phyloP scores from a whole-genome alignment of 495 filamentous ascomycete genomes.

The Trichoderma orchidacearum region DNA sequence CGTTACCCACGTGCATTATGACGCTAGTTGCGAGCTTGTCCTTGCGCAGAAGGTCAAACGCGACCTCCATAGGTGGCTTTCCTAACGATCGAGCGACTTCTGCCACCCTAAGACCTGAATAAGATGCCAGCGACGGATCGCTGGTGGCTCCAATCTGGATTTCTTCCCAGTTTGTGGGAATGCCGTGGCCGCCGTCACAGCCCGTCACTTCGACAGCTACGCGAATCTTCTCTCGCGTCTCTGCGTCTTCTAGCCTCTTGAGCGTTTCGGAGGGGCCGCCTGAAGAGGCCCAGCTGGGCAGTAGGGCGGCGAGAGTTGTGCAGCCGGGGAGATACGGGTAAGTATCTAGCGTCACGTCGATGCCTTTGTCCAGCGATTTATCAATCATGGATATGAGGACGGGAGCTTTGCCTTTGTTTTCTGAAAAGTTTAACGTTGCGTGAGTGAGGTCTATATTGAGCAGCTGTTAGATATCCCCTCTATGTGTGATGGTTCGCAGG shows the following conservation, averaged over 20 bases:
- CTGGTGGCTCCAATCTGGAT: conserved; percentile 2
- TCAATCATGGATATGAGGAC: conserved; percentile 3
- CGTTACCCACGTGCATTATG: conserved; percentile 1
- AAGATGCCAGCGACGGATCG: not conserved
- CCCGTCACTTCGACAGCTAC: not conserved
- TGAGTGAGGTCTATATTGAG: not conserved
- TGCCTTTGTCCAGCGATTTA: not conserved
- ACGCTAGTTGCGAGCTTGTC: conserved; percentile 1
- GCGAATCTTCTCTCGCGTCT: not conserved
- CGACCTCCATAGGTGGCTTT: not conserved
- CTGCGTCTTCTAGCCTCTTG: conserved; percentile 2
- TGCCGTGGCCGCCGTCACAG: conserved; percentile 1
- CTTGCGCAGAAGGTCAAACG: not conserved
- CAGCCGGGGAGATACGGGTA: conserved; percentile 3
- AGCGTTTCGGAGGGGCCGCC: not conserved
- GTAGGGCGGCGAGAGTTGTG: not conserved
- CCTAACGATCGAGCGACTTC: not conserved
- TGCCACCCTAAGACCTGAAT: not conserved
- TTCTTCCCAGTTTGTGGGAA: conserved; percentile 1
- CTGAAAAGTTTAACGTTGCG: conserved; percentile 2
- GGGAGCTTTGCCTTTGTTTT: conserved; percentile 1
- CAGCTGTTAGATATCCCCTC: not conserved
- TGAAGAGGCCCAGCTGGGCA: conserved; percentile 1
- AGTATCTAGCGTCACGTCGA: conserved; percentile 1
- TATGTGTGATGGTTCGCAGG: not conserved